phyloP scores from a whole-genome alignment of 2,329 filamentous ascomycete genomes.

The Dactylonectria estremocensis region DNA sequence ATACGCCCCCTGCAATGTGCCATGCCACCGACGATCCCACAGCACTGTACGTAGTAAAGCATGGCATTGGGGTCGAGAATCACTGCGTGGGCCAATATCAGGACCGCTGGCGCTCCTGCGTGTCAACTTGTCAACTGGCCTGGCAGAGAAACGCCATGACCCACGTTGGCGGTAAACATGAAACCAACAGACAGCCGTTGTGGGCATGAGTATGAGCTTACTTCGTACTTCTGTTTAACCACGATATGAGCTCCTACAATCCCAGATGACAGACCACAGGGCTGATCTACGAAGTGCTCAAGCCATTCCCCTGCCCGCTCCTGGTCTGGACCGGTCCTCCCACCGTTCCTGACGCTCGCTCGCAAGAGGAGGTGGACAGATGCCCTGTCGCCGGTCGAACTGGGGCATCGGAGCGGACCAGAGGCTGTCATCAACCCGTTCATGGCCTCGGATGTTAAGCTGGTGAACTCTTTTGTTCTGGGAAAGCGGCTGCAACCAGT shows the following conservation, averaged over 20 bases:
- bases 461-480: background rate
- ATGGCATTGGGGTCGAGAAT: slow-evolving; percentile 14
- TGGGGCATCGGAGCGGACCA: background rate
- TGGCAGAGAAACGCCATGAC: slow-evolving; percentile 12
- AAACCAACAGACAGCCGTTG: slow-evolving; percentile 8
- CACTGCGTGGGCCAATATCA: slow-evolving; percentile 11
- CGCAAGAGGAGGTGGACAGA: slow-evolving; percentile 9
- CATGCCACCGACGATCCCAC: background rate
- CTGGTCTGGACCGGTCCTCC: slow-evolving; percentile 33
- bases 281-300: slow-evolving; percentile 3
- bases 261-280: slow-evolving; percentile 14
- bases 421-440: background rate
- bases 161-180: slow-evolving; percentile 17
- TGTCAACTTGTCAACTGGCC: slow-evolving; percentile 7
- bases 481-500: background rate
- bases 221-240: background rate
- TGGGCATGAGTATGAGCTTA: slow-evolving; percentile 4
- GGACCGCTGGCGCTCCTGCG: slow-evolving; percentile 20
- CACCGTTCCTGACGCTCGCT: slow-evolving; percentile 28
- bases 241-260: slow-evolving; percentile 6
- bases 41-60: slow-evolving; percentile 18
- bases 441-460: background rate
- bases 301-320: slow-evolving; percentile 18
- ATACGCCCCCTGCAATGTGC: background rate
- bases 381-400: slow-evolving; percentile 15